Evolutionary conservation across 306 rosid genomes (phyloP).

Genomic region (Prosopis cineraria): DNA sequence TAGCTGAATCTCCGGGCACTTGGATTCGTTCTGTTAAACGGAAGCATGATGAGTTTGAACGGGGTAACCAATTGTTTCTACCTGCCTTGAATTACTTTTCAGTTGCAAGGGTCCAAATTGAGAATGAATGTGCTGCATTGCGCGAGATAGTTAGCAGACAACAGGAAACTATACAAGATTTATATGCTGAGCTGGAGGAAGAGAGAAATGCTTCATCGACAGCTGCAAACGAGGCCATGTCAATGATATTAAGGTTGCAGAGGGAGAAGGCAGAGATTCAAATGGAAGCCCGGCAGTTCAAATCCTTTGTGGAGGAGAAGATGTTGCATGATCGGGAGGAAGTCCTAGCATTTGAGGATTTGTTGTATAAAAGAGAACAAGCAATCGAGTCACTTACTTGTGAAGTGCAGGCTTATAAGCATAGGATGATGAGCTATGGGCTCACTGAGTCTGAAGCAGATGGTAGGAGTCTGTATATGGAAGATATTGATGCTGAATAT

Average conservation of each 20-base stretch:
- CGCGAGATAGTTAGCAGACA: conserved; percentile 84
- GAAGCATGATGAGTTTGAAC: conserved; percentile 71
- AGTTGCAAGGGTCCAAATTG: conserved; percentile 65
- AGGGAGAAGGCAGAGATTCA: conserved; percentile 98
- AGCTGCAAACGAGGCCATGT: conserved; percentile 98
- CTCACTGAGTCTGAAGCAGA: conserved; percentile 74
- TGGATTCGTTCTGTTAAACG: conserved; percentile 90
- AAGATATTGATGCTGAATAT: conserved; percentile 51
- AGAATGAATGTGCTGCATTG: conserved; percentile 75
- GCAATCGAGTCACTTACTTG: conserved; percentile 83
- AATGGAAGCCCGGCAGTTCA: conserved; percentile 97
- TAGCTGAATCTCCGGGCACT: conserved; percentile 49
- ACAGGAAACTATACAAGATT: conserved; percentile 68
- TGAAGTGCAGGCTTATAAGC: conserved; percentile 90
- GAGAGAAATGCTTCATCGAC: conserved; percentile 94
- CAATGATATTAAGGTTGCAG: conserved; percentile 96
- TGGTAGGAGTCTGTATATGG: conserved; percentile 37
- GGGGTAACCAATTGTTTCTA: conserved; percentile 43
- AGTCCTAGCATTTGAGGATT: conserved; percentile 72
- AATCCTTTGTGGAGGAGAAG: conserved; percentile 88
- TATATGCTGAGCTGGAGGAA: conserved; percentile 85
- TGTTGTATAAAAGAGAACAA: conserved; percentile 92
- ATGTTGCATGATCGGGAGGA: conserved; percentile 89
- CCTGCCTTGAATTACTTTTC: conserved; percentile 46
- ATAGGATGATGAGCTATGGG: conserved; percentile 94